Evolutionary conservation across 768 basidiomycete genomes (phyloP).

Genomic region (Calocybe cyanea): DNA sequence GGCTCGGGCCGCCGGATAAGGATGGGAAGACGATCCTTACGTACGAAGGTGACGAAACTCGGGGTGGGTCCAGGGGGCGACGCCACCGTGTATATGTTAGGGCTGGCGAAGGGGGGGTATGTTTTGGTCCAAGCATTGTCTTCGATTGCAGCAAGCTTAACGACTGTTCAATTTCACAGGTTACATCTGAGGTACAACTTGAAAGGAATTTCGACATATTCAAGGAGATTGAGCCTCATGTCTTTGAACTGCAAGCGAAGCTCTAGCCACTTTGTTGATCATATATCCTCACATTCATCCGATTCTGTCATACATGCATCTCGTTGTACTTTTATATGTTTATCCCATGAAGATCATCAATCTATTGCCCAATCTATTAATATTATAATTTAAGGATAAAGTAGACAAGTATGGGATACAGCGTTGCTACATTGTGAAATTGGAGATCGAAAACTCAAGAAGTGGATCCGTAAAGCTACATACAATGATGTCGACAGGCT

Average conservation of each 20-base stretch:
- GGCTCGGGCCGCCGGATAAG: conserved; percentile 32
- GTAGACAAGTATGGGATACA: too few species aligned
- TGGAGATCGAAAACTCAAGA: too few species aligned
- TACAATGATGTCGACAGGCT: too few species aligned
- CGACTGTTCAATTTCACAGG: conserved; percentile 28
- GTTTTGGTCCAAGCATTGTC: conserved; percentile 20
- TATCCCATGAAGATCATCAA: too few species aligned
- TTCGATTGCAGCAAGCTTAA: conserved; percentile 2
- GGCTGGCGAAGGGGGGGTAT: conserved; percentile 46
- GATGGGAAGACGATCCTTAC: conserved; percentile 48
- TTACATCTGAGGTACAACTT: conserved; percentile 45
- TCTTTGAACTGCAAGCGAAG: conserved; percentile 24
- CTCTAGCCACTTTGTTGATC: conserved; percentile 24
- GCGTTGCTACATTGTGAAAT: too few species aligned
- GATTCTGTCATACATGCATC: too few species aligned
- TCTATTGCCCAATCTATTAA: too few species aligned
- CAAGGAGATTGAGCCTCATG: conserved; percentile 41
- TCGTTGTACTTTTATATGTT: too few species aligned
- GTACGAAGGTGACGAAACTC: conserved; percentile 69
- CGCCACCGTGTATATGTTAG: conserved; percentile 55
- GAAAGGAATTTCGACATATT: conserved; percentile 68
- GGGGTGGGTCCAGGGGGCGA: conserved; percentile 56
- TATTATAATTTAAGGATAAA: too few species aligned
- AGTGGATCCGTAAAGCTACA: too few species aligned
- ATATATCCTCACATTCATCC: too few species aligned